Evolutionary conservation across 805 yeast genomes (phyloP), one percentile per base, ranked within the genome.

Genomic region (Lipomyces japonicus): DNA sequence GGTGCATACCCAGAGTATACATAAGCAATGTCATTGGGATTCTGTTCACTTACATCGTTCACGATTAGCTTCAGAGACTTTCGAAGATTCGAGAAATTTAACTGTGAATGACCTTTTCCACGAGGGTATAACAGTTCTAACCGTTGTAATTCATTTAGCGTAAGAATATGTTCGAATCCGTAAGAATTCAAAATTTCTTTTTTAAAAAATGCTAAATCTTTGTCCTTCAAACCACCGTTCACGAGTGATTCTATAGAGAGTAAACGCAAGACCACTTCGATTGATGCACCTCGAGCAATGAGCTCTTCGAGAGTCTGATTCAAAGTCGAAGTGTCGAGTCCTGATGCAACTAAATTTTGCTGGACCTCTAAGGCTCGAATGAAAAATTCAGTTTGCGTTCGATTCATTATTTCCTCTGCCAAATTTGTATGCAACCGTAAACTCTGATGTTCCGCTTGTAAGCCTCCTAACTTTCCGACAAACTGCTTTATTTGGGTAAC

Each of bases 1-100:
- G 98, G 97, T 0, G 88, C 84, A 26, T 79, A 84, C 0, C 95
- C 93, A 3, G 96, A 84, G 52, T 85, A 80, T 0, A 88, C 80
- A 63, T 81, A 84, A 0, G 82, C 69, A 2, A 81, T 75, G 45
- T 70, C 71, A 23, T 71, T 70, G 28, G 80, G 79, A 45, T 72
- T 66, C 36, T 65, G 57, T 3, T 68, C 65, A 48, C 67, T 66
- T n/a, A 63, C 65, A 32, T 65, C 65, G 32, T 65, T 66, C 6
- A 63, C 57, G 16, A 55, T 57, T 36, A 60, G 61, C 37, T 50
- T 47, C 40, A 70, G 54, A 3, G 55, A 41, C 43, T 26, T 86
- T 79, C 65, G 77, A 70, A 59, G 79, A 63, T 50, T 75, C 70
- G 71, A 80, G 69, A 60, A 74, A 75, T 55, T 68, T 69, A 56